A percentile compares a stretch with the other conserved stretches of the same genome.
These are phyloP conservation scores for Penicillium ochrochloron DNA, from an alignment of 495 filamentous ascomycete genomes.

Conservation along the genomic window DNA sequence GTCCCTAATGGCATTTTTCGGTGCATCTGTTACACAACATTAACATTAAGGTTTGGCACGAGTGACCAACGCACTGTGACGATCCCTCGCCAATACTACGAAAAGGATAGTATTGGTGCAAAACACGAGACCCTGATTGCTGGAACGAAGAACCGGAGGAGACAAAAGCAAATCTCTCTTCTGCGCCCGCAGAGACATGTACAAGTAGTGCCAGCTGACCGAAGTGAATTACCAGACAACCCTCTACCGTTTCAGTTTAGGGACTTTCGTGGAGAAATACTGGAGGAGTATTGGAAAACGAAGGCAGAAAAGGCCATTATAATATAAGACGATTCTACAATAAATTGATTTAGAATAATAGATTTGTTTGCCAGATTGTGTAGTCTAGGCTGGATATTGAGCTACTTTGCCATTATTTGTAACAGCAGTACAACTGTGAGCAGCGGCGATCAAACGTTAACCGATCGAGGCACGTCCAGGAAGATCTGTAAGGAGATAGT, in stretches of 20 bases:
- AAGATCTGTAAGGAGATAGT: neutral
- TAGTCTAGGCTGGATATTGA: neutral
- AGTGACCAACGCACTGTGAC: neutral
- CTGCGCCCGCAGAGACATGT: neutral
- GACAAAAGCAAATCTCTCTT: neutral
- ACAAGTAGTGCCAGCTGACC: neutral
- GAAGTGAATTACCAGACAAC: neutral
- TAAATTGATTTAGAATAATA: neutral
- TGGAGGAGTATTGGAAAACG: neutral
- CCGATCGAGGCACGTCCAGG: neutral
- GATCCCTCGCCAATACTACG: neutral
- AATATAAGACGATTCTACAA: neutral
- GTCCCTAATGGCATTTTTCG: neutral
- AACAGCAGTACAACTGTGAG: too few relatives aligned
- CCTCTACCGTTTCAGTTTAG: neutral
- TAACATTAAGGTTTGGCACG: neutral
- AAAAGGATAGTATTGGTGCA: neutral
- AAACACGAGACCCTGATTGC: neutral
- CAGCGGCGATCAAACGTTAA: neutral
- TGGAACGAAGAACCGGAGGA: neutral
- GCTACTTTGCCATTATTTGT: too few relatives aligned
- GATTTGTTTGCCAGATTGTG: neutral
- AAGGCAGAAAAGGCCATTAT: neutral
- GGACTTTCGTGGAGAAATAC: neutral
- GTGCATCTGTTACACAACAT: neutral